Evolutionary conservation across 2,329 filamentous ascomycete genomes (phyloP).

Genomic region (Talaromyces verruculosus): DNA sequence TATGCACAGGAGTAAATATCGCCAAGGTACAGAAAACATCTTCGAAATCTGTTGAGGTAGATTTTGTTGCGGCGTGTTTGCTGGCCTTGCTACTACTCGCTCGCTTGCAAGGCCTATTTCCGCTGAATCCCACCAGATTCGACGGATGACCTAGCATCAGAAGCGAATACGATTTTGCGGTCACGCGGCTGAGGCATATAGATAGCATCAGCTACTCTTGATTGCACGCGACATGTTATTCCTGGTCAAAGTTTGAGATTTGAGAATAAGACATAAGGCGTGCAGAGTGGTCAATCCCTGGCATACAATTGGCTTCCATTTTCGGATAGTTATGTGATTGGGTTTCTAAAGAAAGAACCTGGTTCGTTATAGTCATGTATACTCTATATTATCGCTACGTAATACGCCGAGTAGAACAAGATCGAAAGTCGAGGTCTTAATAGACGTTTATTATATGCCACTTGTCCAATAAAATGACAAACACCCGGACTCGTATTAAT

Average conservation of each 20-base stretch:
- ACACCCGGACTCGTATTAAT: not conserved
- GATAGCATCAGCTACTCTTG: not conserved
- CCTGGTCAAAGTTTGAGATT: not conserved
- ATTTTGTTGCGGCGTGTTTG: not conserved
- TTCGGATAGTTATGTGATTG: not conserved
- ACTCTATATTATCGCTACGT: not conserved
- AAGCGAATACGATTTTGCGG: not conserved
- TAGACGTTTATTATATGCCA: not conserved
- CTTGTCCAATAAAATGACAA: not conserved
- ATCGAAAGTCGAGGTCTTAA: not conserved
- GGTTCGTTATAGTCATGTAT: not conserved
- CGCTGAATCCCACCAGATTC: not conserved
- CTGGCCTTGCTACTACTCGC: not conserved
- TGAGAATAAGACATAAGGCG: not conserved
- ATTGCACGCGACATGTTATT: not conserved
- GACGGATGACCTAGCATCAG: not conserved
- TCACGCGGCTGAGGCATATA: not conserved
- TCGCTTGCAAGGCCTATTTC: not conserved
- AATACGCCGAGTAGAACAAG: not conserved
- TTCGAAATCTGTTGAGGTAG: not conserved
- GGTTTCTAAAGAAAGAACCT: not conserved
- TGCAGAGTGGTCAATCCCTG: not conserved
- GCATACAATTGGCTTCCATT: not conserved
- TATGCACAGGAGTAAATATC: not conserved
- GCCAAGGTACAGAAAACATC: not conserved